Evolutionary conservation across 2,329 filamentous ascomycete species (phyloP).

Genomic region (Pseudopyrenochaeta lycopersici): DNA sequence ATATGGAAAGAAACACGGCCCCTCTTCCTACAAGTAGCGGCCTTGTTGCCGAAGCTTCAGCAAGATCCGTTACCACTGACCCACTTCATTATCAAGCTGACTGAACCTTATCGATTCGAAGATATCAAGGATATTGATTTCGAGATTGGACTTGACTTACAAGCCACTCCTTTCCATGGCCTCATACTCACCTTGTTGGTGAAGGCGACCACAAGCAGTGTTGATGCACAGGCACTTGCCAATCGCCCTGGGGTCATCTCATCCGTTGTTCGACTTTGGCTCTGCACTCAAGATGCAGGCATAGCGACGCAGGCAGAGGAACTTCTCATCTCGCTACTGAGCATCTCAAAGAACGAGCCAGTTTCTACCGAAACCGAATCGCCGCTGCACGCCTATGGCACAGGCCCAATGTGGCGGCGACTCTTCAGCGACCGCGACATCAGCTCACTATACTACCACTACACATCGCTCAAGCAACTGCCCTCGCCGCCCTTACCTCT

Average conservation of each 20-base stretch:
- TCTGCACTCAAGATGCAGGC: constrained; percentile 64
- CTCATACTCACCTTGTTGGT: constrained; percentile 64
- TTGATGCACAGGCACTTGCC: constrained; percentile 67
- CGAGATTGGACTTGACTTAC: constrained; percentile 61
- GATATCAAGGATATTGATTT: constrained; percentile 61
- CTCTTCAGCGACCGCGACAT: constrained; percentile 69
- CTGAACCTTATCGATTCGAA: constrained; percentile 53
- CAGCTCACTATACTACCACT: constrained; percentile 64
- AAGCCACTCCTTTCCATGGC: constrained; percentile 61
- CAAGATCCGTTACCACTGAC: constrained; percentile 66
- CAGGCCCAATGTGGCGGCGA: constrained; percentile 66
- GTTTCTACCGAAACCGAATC: constrained; percentile 50
- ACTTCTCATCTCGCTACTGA: constrained; percentile 62
- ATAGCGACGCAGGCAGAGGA: constrained; percentile 64
- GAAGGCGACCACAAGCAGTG: constrained; percentile 62
- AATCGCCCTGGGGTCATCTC: constrained; percentile 63
- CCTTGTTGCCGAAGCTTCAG: constrained; percentile 62
- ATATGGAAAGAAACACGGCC: constrained; percentile 40
- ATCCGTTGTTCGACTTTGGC: constrained; percentile 66
- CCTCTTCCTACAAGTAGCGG: constrained; percentile 58
- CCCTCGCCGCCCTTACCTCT: constrained; percentile 41
- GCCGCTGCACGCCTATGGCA: constrained; percentile 37
- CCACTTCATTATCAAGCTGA: constrained; percentile 61
- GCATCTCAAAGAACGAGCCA: constrained; percentile 53
- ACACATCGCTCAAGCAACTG: constrained; percentile 58